Evolutionary conservation across 768 basidiomycete species (phyloP).

Genomic region (Naganishia friedmannii): DNA sequence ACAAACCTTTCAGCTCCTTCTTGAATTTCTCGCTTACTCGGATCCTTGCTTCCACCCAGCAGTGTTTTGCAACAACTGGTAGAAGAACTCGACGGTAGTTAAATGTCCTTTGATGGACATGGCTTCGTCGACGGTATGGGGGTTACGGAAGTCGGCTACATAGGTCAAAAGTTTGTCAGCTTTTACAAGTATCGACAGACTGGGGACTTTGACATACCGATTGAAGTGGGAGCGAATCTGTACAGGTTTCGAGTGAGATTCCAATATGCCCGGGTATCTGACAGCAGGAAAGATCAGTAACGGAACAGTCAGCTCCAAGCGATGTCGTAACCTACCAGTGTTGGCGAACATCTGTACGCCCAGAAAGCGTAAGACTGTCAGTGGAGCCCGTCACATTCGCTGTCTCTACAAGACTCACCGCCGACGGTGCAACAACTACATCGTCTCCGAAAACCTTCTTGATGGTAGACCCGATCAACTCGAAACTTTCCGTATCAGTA

Average conservation of each 20-base stretch:
- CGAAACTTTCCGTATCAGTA: constrained; percentile 37
- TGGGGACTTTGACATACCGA: constrained; percentile 25
- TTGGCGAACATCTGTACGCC: constrained; percentile 40
- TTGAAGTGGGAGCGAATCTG: constrained; percentile 50
- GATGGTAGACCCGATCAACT: constrained; percentile 49
- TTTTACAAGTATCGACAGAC: background rate
- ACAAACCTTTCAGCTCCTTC: background rate
- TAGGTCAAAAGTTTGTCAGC: background rate
- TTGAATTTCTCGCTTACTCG: background rate
- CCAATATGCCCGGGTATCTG: constrained; percentile 42
- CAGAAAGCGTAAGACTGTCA: background rate
- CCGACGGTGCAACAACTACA: constrained; percentile 47
- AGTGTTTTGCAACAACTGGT: constrained; percentile 51
- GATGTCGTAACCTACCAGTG: constrained; percentile 37
- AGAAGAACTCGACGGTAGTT: constrained; percentile 49
- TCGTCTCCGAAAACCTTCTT: constrained; percentile 48
- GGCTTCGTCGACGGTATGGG: constrained; percentile 53
- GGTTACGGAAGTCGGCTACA: constrained; percentile 37
- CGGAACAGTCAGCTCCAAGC: background rate
- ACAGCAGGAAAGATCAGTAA: constrained; percentile 23
- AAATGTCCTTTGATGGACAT: constrained; percentile 50
- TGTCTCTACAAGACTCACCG: background rate
- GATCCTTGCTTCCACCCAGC: constrained; percentile 59
- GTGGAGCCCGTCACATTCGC: background rate
- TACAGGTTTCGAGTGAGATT: constrained; percentile 50